Percentiles rank a stretch among this genome's conserved stretches.
These are phyloP conservation scores for Tolypocladium tropicale DNA, from an alignment of 2,329 filamentous ascomycete genomes.

Conservation along the genomic window DNA sequence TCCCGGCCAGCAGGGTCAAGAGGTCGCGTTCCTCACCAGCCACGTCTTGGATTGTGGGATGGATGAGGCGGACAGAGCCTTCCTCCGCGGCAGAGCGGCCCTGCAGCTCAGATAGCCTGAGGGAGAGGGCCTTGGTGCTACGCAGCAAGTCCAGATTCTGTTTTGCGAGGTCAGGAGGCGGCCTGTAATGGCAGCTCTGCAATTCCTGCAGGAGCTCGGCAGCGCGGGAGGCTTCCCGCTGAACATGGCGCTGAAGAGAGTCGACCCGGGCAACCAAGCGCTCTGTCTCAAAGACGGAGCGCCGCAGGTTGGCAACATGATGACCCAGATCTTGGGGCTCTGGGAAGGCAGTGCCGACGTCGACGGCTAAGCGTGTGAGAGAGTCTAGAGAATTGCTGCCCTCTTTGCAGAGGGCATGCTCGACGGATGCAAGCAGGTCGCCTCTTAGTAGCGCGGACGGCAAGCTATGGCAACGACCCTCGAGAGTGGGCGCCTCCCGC, in stretches of 20 bases:
- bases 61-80: slow-evolving; percentile 20
- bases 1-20: slow-evolving; percentile 42
- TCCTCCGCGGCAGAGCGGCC: slow-evolving; percentile 38
- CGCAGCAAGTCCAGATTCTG: slow-evolving; percentile 67
- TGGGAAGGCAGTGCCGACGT: slow-evolving; percentile 37
- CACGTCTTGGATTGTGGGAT: slow-evolving; percentile 47
- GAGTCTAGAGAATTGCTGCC: slow-evolving; percentile 46
- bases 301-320: slow-evolving; percentile 45
- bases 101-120: slow-evolving; percentile 53
- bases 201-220: slow-evolving; percentile 31
- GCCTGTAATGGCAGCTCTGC: slow-evolving; percentile 37
- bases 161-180: slow-evolving; percentile 48
- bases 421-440: slow-evolving; percentile 41
- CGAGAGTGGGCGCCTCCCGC: background rate
- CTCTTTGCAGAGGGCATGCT: slow-evolving; percentile 43
- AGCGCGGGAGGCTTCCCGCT: slow-evolving; percentile 34
- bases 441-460: slow-evolving; percentile 10
- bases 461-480: background rate
- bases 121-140: slow-evolving; percentile 53
- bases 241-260: slow-evolving; percentile 45
- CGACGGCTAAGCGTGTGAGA: slow-evolving; percentile 40
- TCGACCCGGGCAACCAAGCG: slow-evolving; percentile 45
- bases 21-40: slow-evolving; percentile 48
- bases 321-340: slow-evolving; percentile 38
- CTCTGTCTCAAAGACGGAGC: slow-evolving; percentile 40